Evolutionary conservation across 164 flowering plant species (phyloP).

Genomic region (Magnolia officinalis): DNA sequence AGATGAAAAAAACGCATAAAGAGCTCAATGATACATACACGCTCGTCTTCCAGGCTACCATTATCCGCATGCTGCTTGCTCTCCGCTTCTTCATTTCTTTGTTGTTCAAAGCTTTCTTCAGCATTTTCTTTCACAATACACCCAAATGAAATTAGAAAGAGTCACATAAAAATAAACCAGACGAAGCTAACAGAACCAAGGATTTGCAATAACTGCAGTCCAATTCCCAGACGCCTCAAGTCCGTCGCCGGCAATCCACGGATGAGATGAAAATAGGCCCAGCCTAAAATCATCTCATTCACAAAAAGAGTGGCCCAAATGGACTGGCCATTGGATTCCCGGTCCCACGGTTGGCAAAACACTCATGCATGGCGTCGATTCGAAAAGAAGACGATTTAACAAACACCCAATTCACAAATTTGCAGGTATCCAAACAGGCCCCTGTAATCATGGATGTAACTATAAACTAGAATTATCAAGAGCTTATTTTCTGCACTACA

Average conservation of each 20-base stretch:
- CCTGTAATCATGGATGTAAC: too few species aligned
- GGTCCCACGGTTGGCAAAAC: too few species aligned
- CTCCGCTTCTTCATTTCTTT: slow-evolving; percentile 22
- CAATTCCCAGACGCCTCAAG: background rate
- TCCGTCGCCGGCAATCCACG: background rate
- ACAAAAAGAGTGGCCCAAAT: background rate
- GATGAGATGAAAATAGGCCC: background rate
- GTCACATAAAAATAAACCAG: background rate
- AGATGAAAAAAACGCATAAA: background rate
- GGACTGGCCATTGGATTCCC: background rate
- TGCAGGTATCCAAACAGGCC: too few species aligned
- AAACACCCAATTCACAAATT: too few species aligned
- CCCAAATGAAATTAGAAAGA: background rate
- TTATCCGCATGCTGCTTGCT: slow-evolving; percentile 20
- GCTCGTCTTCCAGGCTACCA: slow-evolving; percentile 30
- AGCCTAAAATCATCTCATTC: background rate
- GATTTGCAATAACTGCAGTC: background rate
- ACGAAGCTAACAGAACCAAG: background rate
- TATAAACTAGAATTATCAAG: too few species aligned
- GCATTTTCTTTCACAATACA: slow-evolving; percentile 43
- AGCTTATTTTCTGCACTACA: too few species aligned
- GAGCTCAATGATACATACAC: slow-evolving; percentile 33
- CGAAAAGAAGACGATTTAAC: too few species aligned
- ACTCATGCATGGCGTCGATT: too few species aligned
- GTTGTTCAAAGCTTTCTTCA: slow-evolving; percentile 27